Base-by-base conservation (phyloP, 2,329 filamentous ascomycete species). In the Talaromyces sp. region DNA sequence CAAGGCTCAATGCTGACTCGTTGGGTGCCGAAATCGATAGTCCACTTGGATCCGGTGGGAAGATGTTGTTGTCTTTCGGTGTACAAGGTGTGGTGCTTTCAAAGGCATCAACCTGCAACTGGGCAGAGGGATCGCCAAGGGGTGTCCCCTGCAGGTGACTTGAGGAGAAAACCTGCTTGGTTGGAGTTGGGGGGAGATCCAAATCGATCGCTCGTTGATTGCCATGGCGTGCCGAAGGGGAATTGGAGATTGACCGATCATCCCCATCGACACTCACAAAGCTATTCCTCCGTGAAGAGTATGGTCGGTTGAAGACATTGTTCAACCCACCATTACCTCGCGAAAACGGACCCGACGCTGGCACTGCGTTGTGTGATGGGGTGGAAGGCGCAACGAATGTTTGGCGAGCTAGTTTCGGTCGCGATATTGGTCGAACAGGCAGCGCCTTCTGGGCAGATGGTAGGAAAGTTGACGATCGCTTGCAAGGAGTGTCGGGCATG, bases 401-500 rank as follows among this genome's bases (percentile, higher is more conserved):
- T 68, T 91, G 89, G 67, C 88, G 86, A 65, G 88, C 86, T 69
- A 87, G 82, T 71, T 85, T 85, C 74, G 84, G 80, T 78, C 89
- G 90, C 31, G 80, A 81, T 63, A 89, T 83, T 8, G 83, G 82
- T 70, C 85, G 89, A 61, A 87, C 88, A 13, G 84, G 83, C 25
- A 84, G 79, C 40, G 80, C 78, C 54, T 83, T 81, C 58, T 80
- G 75, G 13, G 88, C 86, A 61, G 90, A 87, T 71, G 90, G 84
- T 79, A 93, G 87, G 65, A 89, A 80, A 70, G 87, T 89, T 4
- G 84, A 82, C 62, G 90, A 89, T 74, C 95, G 93, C 81, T 98
- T 99, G 79, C 95, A 98, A 1, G 95, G 95, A 1, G 95, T 99
- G 74, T 98, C 95, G 0, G 95, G 94, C 83, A 96, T 93, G 34